Evolutionary conservation across 2,329 filamentous ascomycete species (phyloP).

Genomic region (Lecanicillium sp.): DNA sequence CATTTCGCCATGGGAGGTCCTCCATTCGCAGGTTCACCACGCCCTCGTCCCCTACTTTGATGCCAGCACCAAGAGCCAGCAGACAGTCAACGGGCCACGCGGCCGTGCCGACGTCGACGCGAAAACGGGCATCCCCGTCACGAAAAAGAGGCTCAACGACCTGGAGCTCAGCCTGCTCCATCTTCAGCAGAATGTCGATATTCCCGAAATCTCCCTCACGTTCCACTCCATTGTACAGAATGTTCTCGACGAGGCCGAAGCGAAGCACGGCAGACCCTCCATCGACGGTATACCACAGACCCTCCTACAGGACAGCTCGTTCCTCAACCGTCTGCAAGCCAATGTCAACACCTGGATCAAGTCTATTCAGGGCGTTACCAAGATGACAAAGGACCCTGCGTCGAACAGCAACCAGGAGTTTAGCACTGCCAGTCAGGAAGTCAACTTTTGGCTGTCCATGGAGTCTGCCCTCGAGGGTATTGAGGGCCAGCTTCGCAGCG

Average conservation of each 20-base stretch:
- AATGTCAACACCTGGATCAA: constrained; percentile 98
- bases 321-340: constrained; percentile 88
- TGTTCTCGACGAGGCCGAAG: constrained; percentile 70
- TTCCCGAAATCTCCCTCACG: constrained; percentile 80
- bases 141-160: constrained; percentile 94
- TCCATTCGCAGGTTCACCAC: constrained; percentile 87
- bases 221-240: constrained; percentile 84
- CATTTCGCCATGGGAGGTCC: constrained; percentile 80
- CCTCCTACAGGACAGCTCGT: constrained; percentile 80
- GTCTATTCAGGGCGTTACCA: constrained; percentile 93
- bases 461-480: constrained; percentile 89
- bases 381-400: constrained; percentile 77
- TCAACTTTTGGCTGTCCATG: constrained; percentile 99
- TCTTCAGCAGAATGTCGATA: constrained; percentile 95
- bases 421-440: constrained; percentile 84
- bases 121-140: constrained; percentile 92
- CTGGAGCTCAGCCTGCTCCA: constrained; percentile 85
- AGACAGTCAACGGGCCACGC: constrained; percentile 56
- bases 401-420: constrained; percentile 48
- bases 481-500: constrained; percentile 77
- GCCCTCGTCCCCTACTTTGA: constrained; percentile 95
- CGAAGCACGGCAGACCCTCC: constrained; percentile 58
- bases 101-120: constrained; percentile 78
- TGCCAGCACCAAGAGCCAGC: constrained; percentile 81
- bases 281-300: constrained; percentile 69